These are phyloP conservation scores for Acacia confusa DNA, from an alignment of 306 rosid genomes.

Conservation along the genomic window DNA sequence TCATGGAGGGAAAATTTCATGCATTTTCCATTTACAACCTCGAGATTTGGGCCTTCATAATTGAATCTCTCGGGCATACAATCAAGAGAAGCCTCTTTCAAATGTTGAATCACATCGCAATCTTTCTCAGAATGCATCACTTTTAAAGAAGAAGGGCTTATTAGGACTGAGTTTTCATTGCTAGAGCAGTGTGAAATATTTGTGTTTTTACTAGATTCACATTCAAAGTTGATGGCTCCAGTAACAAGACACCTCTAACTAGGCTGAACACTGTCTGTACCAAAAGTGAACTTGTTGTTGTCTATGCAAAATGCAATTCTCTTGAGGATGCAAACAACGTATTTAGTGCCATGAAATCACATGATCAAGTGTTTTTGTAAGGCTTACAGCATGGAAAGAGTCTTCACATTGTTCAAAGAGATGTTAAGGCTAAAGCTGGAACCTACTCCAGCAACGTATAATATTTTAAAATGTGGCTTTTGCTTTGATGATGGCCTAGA, in stretches of 20 bases:
- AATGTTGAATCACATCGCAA: conserved; percentile 42
- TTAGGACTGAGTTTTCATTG: conserved; percentile 65
- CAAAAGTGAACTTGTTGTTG: no score
- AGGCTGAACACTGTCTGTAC: conserved; percentile 42
- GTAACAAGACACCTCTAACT: conserved; percentile 59
- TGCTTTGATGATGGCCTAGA: no score
- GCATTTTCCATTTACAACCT: conserved; percentile 56
- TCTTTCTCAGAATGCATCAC: conserved; percentile 43
- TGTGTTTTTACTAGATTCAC: conserved; percentile 58
- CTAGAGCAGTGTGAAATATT: conserved; percentile 67
- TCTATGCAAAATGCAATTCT: no score
- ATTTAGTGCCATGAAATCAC: no score
- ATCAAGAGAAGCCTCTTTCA: conserved; percentile 44
- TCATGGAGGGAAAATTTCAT: conserved; percentile 61
- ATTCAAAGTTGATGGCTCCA: conserved; percentile 59
- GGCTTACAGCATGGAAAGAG: no score
- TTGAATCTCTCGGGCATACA: conserved; percentile 42
- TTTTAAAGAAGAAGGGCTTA: conserved; percentile 57
- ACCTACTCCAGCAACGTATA: no score
- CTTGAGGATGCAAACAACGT: no score
- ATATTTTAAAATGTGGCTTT: no score
- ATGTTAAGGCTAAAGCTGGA: no score
- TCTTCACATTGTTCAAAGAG: no score
- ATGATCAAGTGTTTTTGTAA: no score
- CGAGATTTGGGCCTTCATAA: conserved; percentile 41